These are phyloP conservation scores for Phytophthora quininea DNA, from an alignment of 352 stramenopile genomes.

Conservation along the genomic window DNA sequence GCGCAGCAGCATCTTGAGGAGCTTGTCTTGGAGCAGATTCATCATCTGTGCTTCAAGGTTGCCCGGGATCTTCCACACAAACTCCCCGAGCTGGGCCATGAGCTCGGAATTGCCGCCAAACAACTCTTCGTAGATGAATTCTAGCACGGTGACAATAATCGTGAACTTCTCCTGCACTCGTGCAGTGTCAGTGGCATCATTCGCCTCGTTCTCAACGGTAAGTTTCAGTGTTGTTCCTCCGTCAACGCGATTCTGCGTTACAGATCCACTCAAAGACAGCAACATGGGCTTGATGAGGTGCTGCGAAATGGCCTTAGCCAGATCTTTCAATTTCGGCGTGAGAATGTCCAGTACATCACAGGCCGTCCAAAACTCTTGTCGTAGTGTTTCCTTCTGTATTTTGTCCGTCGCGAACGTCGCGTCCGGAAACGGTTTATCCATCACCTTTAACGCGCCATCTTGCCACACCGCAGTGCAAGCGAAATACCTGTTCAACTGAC, in stretches of 20 bases:
- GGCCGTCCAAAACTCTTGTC: constrained; percentile 59
- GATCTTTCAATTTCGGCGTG: constrained; percentile 48
- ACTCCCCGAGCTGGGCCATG: constrained; percentile 56
- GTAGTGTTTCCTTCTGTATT: constrained; percentile 22
- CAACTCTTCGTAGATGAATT: constrained; percentile 62
- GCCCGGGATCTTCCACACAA: constrained; percentile 76
- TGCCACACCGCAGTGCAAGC: constrained; percentile 47
- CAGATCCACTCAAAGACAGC: constrained; percentile 15
- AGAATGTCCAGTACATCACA: constrained; percentile 57
- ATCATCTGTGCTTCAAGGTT: constrained; percentile 75
- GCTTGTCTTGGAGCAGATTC: constrained; percentile 67
- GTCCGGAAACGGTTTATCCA: background rate
- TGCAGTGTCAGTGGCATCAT: background rate
- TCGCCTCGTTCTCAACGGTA: constrained; percentile 27
- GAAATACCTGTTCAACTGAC: constrained; percentile 55
- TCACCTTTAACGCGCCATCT: constrained; percentile 45
- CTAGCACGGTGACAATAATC: constrained; percentile 54
- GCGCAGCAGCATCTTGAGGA: constrained; percentile 58
- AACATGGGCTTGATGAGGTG: constrained; percentile 65
- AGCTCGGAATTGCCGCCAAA: constrained; percentile 47
- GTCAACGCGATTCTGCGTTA: constrained; percentile 35
- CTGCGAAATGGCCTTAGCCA: constrained; percentile 56
- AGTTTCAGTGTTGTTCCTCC: constrained; percentile 32
- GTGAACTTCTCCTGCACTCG: constrained; percentile 43
- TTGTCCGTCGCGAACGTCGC: constrained; percentile 8